phyloP scores from a whole-genome alignment of 108 stramenopile species.

The Nitzschia palea region DNA sequence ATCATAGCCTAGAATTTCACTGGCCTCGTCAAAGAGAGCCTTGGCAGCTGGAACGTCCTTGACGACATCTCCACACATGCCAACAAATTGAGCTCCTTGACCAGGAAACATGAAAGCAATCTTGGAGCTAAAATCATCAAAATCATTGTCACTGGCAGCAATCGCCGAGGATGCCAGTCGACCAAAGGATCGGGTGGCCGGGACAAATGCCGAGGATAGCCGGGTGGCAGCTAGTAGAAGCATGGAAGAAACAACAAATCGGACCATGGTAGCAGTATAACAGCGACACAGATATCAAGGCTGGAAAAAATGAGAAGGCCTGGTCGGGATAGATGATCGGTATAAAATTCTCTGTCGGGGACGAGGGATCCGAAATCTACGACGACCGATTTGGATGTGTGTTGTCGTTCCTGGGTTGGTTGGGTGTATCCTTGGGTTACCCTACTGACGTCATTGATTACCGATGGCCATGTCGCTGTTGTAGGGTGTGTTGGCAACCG shows the following conservation, averaged over 20 bases:
- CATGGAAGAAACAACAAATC: conserved; percentile 19
- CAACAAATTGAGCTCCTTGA: conserved; percentile 91
- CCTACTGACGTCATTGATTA: conserved; percentile 5
- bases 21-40: conserved; percentile 94
- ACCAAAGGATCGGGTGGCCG: conserved; percentile 43
- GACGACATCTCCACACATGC: conserved; percentile 84
- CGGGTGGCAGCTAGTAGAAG: conserved; percentile 33
- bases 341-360: too few species aligned
- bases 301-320: not conserved
- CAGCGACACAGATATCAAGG: too few species aligned
- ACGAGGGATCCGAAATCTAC: not conserved
- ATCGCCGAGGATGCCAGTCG: conserved; percentile 35
- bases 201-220: conserved; percentile 56
- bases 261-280: conserved; percentile 7
- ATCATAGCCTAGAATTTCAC: conserved; percentile 95
- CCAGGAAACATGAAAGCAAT: conserved; percentile 96
- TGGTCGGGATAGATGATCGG: too few species aligned
- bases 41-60: conserved; percentile 91
- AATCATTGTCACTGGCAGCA: conserved; percentile 79
- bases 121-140: conserved; percentile 84
- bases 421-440: too few species aligned
- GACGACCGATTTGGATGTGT: not conserved
- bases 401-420: not conserved
- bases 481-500: too few species aligned
- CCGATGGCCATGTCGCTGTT: conserved; percentile 2